Evolutionary conservation across 805 yeast species (phyloP).

Genomic region (Zygosaccharomyces lentus): DNA sequence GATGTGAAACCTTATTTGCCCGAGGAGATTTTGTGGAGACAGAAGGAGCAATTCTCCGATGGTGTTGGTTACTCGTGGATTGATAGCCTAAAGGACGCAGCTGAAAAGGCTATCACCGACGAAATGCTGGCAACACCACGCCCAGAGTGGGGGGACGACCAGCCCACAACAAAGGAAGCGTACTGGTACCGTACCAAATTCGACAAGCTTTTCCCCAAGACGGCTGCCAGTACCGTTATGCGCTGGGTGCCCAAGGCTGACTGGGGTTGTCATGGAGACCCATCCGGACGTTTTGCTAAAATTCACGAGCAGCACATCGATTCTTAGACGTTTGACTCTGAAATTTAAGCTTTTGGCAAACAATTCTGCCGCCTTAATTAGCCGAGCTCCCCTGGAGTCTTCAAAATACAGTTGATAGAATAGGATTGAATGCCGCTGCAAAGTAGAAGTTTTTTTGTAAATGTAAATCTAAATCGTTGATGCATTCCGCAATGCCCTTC

Average conservation of each 20-base stretch:
- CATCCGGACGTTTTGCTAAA: conserved; percentile 94
- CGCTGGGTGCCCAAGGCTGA: conserved; percentile 99
- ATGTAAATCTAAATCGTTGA: too few species aligned
- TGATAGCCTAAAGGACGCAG: conserved; percentile 93
- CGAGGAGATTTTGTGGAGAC: conserved; percentile 97
- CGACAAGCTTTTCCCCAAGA: conserved; percentile 87
- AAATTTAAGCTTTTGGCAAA: not conserved
- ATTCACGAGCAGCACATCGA: conserved; percentile 71
- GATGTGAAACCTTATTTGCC: conserved; percentile 82
- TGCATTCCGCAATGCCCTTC: too few species aligned
- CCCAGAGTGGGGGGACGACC: conserved; percentile 92
- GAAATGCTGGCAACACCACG: conserved; percentile 88
- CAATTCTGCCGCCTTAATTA: not conserved
- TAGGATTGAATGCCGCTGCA: not conserved
- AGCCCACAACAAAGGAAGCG: conserved; percentile 97
- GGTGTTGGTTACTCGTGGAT: conserved; percentile 99
- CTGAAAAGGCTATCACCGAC: conserved; percentile 79
- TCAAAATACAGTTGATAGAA: not conserved
- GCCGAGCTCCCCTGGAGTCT: not conserved
- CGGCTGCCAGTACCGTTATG: conserved; percentile 96
- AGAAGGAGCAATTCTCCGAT: conserved; percentile 98
- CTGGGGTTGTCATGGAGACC: conserved; percentile 99
- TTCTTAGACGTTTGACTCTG: not conserved
- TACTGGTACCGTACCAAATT: conserved; percentile 98
- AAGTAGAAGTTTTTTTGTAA: too few species aligned